Evolutionary conservation across 2,329 filamentous ascomycete species (phyloP).

Genomic region (Teratosphaeria viscida): DNA sequence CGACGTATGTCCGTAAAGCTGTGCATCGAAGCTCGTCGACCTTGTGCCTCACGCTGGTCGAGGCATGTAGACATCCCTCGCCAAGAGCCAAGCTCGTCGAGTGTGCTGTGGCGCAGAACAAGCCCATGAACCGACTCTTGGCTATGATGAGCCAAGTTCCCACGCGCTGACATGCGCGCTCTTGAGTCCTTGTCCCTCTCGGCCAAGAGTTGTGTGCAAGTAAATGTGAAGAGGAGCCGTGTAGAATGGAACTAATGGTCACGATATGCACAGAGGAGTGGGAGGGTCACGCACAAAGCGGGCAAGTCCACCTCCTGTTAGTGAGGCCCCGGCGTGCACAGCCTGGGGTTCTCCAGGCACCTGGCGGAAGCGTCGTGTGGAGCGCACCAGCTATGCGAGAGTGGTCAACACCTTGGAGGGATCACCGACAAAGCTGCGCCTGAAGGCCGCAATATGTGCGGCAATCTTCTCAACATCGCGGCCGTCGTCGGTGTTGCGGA

Average conservation of each 20-base stretch:
- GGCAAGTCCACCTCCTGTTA: not conserved
- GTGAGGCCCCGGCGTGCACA: not conserved
- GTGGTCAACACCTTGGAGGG: slow-evolving; percentile 38
- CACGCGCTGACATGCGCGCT: not conserved
- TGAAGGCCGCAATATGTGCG: slow-evolving; percentile 55
- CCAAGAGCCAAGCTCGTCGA: not conserved
- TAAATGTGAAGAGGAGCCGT: not conserved
- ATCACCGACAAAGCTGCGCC: slow-evolving; percentile 54
- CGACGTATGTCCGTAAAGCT: not conserved
- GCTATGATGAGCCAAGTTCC: not conserved
- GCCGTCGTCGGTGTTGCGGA: slow-evolving; percentile 46
- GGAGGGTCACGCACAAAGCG: not conserved
- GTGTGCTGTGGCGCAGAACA: not conserved
- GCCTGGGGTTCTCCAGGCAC: not conserved
- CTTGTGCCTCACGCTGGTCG: not conserved
- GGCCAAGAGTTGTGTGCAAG: not conserved
- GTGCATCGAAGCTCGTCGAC: not conserved
- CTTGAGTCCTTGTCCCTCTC: not conserved
- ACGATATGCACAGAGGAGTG: not conserved
- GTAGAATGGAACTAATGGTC: not conserved
- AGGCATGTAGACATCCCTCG: not conserved
- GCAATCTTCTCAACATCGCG: slow-evolving; percentile 59
- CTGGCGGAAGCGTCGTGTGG: not conserved
- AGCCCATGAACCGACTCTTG: not conserved
- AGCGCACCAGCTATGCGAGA: not conserved